These are phyloP conservation scores for Grammothele lineata DNA, from an alignment of 768 basidiomycete species.

Conservation along the genomic window DNA sequence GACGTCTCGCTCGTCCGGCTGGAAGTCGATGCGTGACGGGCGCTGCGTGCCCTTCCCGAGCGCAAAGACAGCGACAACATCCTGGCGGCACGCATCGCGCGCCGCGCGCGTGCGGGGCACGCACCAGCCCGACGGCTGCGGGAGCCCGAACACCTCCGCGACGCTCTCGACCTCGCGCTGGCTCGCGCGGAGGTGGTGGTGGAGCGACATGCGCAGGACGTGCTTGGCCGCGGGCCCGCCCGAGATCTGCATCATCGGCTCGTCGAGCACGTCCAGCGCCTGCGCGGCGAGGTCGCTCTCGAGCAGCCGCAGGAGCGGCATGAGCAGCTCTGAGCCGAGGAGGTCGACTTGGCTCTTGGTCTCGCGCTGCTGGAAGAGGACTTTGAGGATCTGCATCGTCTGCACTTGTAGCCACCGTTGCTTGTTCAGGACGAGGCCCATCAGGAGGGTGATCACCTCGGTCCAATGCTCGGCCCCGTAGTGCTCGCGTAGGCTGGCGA, in stretches of 20 bases:
- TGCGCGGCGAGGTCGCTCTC: conserved; percentile 81
- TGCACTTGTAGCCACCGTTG: conserved; percentile 80
- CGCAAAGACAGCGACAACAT: conserved; percentile 82
- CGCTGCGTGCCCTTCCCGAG: conserved; percentile 67
- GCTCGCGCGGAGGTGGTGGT: conserved; percentile 41
- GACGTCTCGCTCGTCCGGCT: conserved; percentile 55
- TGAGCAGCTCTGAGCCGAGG: conserved; percentile 81
- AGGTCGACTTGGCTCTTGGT: conserved; percentile 68
- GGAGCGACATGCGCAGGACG: conserved; percentile 91
- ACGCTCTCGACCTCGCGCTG: conserved; percentile 48
- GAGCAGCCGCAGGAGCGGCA: conserved; percentile 87
- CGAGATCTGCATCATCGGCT: conserved; percentile 78
- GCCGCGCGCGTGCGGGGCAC: conserved; percentile 63
- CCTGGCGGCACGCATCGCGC: conserved; percentile 63
- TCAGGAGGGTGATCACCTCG: conserved; percentile 78
- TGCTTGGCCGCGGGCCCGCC: conserved; percentile 76
- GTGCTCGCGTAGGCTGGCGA: conserved; percentile 80
- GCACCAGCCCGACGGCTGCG: conserved; percentile 84
- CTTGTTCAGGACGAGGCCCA: conserved; percentile 80
- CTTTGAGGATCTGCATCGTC: conserved; percentile 83
- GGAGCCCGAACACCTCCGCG: conserved; percentile 77
- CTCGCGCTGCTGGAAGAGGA: conserved; percentile 83
- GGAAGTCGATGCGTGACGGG: conserved; percentile 70
- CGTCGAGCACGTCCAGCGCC: conserved; percentile 91
- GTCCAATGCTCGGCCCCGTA: conserved; percentile 73